Percentiles rank a stretch among this genome's conserved stretches.
phyloP scores from a whole-genome alignment of 2,329 filamentous ascomycete species.

The Pseudogymnoascus sp. region DNA sequence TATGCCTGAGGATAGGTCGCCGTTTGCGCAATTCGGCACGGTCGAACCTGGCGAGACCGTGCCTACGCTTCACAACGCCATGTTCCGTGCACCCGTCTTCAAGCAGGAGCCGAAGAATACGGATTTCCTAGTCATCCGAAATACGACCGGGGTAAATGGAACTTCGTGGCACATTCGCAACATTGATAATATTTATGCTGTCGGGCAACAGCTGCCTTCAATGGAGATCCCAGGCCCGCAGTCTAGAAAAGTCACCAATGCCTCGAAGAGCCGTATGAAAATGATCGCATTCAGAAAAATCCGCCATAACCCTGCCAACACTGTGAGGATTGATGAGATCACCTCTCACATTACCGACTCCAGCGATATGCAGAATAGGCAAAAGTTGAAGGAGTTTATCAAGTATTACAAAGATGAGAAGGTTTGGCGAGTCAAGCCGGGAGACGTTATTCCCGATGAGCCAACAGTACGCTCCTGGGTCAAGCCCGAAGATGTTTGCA shows the following conservation, averaged over 20 bases:
- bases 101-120: slow-evolving; percentile 68
- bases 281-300: slow-evolving; percentile 92
- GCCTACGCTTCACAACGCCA: slow-evolving; percentile 84
- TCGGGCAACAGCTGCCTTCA: slow-evolving; percentile 87
- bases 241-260: slow-evolving; percentile 89
- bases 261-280: slow-evolving; percentile 92
- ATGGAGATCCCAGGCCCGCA: slow-evolving; percentile 90
- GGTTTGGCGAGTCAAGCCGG: slow-evolving; percentile 67
- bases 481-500: slow-evolving; percentile 87
- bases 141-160: slow-evolving; percentile 68
- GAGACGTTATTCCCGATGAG: slow-evolving; percentile 71
- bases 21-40: slow-evolving; percentile 89
- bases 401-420: slow-evolving; percentile 81
- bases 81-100: slow-evolving; percentile 93
- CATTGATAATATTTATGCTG: slow-evolving; percentile 82
- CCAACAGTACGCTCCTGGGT: slow-evolving; percentile 77
- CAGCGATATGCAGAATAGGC: slow-evolving; percentile 88
- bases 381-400: slow-evolving; percentile 95
- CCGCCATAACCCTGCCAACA: slow-evolving; percentile 60
- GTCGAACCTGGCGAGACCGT: slow-evolving; percentile 87
- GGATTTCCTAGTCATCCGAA: slow-evolving; percentile 83
- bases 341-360: slow-evolving; percentile 89
- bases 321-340: slow-evolving; percentile 71
- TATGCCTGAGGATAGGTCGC: slow-evolving; percentile 88
- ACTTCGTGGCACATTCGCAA: slow-evolving; percentile 76